Evolutionary conservation across 1,284 basidiomycete genomes (phyloP).

Genomic region (Afroboletus lepidellus): DNA sequence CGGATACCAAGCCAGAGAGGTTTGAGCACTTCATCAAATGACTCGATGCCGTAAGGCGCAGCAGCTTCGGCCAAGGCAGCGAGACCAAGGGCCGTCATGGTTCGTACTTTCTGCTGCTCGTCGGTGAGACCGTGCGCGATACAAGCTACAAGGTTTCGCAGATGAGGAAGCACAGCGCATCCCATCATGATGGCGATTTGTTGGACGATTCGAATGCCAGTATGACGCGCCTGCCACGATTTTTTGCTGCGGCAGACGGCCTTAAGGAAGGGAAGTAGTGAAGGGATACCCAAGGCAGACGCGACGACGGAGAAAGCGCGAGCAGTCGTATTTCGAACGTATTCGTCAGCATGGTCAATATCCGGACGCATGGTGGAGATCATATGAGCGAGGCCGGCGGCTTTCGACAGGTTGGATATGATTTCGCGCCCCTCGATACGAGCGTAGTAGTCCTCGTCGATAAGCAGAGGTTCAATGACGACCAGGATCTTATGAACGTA

Average conservation of each 20-base stretch:
- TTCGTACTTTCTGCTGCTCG: conserved; percentile 98
- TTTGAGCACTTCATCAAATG: conserved; percentile 97
- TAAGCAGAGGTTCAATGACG: conserved; percentile 98
- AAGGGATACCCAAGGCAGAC: conserved; percentile 96
- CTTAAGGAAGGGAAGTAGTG: conserved; percentile 95
- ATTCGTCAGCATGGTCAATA: conserved; percentile 99
- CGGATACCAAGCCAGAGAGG: conserved; percentile 98
- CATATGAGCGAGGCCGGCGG: conserved; percentile 99
- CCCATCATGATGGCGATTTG: conserved; percentile 99
- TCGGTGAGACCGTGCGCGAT: conserved; percentile 95
- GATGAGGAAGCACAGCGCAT: conserved; percentile 96
- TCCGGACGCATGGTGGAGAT: conserved; percentile 99
- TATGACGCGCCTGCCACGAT: conserved; percentile 99
- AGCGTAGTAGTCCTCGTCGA: conserved; percentile 99
- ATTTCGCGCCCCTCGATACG: conserved; percentile 99
- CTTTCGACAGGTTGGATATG: conserved; percentile 98
- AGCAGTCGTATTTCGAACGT: conserved; percentile 98
- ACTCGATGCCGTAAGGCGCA: conserved; percentile 99
- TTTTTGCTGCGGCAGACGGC: conserved; percentile 99
- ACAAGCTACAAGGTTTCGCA: conserved; percentile 95
- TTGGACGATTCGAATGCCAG: conserved; percentile 98
- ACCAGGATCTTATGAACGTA: conserved; percentile 99
- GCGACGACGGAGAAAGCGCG: conserved; percentile 99
- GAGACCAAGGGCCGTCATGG: conserved; percentile 97
- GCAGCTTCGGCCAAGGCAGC: conserved; percentile 96